Conservation (phyloP, 495 filamentous ascomycete genomes). For the Penicillium nucicola region DNA sequence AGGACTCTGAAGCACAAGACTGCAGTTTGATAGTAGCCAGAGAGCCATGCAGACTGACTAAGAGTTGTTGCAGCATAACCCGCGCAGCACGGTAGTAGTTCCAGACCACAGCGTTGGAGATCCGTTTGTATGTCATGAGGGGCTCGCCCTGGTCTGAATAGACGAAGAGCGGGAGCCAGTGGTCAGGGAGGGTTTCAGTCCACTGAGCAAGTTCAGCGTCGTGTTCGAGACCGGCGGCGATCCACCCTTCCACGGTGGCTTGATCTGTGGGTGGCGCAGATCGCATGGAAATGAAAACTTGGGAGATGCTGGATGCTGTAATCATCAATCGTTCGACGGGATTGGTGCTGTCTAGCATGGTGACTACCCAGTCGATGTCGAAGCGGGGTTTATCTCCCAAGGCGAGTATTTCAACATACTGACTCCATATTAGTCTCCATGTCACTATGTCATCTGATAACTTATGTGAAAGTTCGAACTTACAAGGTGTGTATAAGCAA, state of each 20-base stretch:
- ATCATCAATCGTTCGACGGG: conserved; percentile 39
- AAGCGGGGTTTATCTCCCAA: conserved; percentile 34
- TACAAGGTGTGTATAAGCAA: conserved; percentile 43
- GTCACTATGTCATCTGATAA: too few species aligned
- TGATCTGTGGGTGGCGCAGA: conserved; percentile 14
- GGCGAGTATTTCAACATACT: conserved; percentile 41
- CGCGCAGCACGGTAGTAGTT: conserved; percentile 40
- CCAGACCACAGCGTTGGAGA: conserved; percentile 33
- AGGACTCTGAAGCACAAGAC: background rate
- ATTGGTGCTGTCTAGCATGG: conserved; percentile 25
- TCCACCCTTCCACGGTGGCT: conserved; percentile 20
- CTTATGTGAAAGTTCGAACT: too few species aligned
- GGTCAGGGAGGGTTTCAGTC: conserved; percentile 31
- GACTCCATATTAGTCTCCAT: too few species aligned
- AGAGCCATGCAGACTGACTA: conserved; percentile 25
- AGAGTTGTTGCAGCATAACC: conserved; percentile 32
- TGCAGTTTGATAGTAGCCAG: conserved; percentile 14
- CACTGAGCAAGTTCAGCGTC: conserved; percentile 36
- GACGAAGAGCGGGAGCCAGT: conserved; percentile 38
- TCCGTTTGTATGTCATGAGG: conserved; percentile 34
- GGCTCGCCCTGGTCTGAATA: conserved; percentile 32
- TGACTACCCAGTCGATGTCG: conserved; percentile 30
- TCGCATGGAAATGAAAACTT: conserved; percentile 26
- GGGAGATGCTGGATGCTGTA: conserved; percentile 30
- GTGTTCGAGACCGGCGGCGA: conserved; percentile 20